Evolutionary conservation across 495 filamentous ascomycete species (phyloP).

Genomic region (Penicillium macrosclerotiorum): DNA sequence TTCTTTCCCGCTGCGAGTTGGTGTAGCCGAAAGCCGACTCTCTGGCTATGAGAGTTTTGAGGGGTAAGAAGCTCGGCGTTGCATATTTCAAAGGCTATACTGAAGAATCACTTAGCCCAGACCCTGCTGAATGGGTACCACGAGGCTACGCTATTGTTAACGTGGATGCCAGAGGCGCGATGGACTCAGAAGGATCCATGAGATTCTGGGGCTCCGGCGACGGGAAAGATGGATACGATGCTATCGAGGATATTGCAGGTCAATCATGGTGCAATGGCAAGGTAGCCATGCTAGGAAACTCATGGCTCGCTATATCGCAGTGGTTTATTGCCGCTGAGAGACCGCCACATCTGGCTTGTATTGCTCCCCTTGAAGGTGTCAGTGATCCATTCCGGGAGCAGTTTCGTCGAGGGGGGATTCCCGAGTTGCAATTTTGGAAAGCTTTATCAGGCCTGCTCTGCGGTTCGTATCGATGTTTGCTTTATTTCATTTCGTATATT

Average conservation of each 20-base stretch:
- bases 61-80: background rate
- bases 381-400: conserved; percentile 33
- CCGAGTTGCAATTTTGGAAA: too few relatives aligned
- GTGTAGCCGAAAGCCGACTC: conserved; percentile 12
- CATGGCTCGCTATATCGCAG: conserved; percentile 34
- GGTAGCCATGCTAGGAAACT: conserved; percentile 24
- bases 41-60: conserved; percentile 38
- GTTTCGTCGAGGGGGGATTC: conserved; percentile 15
- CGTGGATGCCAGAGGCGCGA: conserved; percentile 34
- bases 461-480: too few relatives aligned
- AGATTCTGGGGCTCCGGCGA: conserved; percentile 17
- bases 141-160: conserved; percentile 44
- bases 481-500: too few relatives aligned
- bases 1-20: conserved; percentile 15
- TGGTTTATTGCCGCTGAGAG: conserved; percentile 30
- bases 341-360: conserved; percentile 36
- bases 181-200: conserved; percentile 32
- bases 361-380: conserved; percentile 41
- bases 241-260: conserved; percentile 10
- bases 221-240: conserved; percentile 18
- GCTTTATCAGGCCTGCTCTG: too few relatives aligned
- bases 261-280: conserved; percentile 22
- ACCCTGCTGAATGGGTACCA: conserved; percentile 38
- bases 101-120: conserved; percentile 18
- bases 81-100: background rate